Evolutionary conservation across 2,329 filamentous ascomycete genomes (phyloP).

Genomic region (Exophiala viscosa): DNA sequence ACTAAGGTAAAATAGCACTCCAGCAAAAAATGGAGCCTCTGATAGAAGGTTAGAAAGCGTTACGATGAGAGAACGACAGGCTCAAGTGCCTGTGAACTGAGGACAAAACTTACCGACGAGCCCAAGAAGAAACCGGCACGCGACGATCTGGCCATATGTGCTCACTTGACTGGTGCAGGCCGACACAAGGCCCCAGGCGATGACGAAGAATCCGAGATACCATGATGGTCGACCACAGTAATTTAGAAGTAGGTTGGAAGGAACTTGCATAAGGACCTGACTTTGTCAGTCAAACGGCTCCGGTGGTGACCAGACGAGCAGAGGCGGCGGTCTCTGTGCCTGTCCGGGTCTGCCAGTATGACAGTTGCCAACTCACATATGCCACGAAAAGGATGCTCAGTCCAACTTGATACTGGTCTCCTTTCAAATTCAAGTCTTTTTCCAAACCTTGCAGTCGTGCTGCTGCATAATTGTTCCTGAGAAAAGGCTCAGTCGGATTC

Average conservation of each 20-base stretch:
- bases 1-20: conserved; percentile 45
- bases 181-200: conserved; percentile 46
- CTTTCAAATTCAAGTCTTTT: conserved; percentile 28
- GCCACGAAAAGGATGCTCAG: conserved; percentile 37
- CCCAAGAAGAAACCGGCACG: conserved; percentile 45
- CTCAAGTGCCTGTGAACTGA: conserved; percentile 36
- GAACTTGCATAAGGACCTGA: conserved; percentile 55
- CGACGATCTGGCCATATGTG: conserved; percentile 42
- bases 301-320: too few relatives aligned
- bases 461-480: conserved; percentile 19
- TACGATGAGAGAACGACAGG: conserved; percentile 40
- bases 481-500: background rate
- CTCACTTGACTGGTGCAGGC: conserved; percentile 42
- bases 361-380: conserved; percentile 32
- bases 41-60: conserved; percentile 29
- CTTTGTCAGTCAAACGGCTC: too few relatives aligned
- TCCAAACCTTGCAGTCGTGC: conserved; percentile 17
- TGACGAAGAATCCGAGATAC: conserved; percentile 44
- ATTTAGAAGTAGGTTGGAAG: conserved; percentile 33
- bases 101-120: conserved; percentile 45
- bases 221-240: conserved; percentile 42
- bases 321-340: background rate
- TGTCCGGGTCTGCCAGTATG: too few relatives aligned
- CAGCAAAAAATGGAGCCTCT: conserved; percentile 48
- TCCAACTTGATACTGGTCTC: conserved; percentile 33